Evolutionary conservation across 768 basidiomycete genomes (phyloP), one percentile per base, ranked within the genome.

Genomic region (Leccinum uliginosum): DNA sequence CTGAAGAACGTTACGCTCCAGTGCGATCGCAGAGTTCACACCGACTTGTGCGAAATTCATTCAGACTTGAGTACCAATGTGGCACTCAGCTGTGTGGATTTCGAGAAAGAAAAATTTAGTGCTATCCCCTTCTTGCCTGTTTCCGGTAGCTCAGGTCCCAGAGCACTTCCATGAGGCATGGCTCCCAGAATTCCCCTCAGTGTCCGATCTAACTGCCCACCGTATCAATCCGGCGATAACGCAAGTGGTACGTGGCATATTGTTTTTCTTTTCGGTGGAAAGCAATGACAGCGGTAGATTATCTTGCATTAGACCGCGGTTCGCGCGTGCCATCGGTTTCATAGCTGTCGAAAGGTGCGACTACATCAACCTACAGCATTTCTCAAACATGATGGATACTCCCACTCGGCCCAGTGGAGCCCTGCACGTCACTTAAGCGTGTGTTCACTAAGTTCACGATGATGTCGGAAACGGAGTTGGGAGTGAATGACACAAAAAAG

Each of bases 31-130:
- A 51, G 34, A 23, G 43, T 54, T 53, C 51, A 50, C 57, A 56
- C 47, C 57, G 43, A 49, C 60, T 29, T 59, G 54, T 55, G 54
- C 32, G 57, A 55, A 59, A 47, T 40, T 32, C 49, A 38, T 45
- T 24, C n/a, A 19, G 38, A 47, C 40, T 26, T 38, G 40, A 30
- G 43, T 43, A 21, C 26, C 50, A 55, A 46, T 51, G 46, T 21
- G 51, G 23, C 24, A 53, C 9, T 44, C 23, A 50, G 52, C 35
- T 44, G 61, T 53, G 54, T 50, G 50, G 55, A 57, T 65, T 53
- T 58, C 47, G 26, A 35, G 21, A 35, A 40, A 43, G 34, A n/a
- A 29, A 59, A 43, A 59, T 40, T 15, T 26, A 12, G 30, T 24
- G 15, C 5, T 38, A 50, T 34, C 24, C 49, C 26, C 46, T 23